phyloP scores from a whole-genome alignment of 352 stramenopile genomes.

The Phytophthora brassicae region DNA sequence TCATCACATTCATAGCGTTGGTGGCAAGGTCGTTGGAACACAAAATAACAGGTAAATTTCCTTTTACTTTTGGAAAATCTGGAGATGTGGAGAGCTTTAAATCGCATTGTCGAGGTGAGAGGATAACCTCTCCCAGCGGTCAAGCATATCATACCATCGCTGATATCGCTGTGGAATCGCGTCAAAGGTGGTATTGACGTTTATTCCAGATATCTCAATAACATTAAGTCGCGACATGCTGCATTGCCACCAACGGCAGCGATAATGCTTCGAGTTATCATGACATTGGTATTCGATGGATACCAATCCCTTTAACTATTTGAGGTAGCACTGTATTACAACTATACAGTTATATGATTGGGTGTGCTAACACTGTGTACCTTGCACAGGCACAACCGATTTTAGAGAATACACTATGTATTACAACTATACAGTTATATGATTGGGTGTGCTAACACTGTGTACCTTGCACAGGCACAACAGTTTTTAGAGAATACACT shows the following conservation, averaged over 20 bases:
- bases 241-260: background rate
- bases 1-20: slow-evolving; percentile 2
- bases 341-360: background rate
- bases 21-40: background rate
- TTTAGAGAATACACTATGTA: background rate
- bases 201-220: slow-evolving; percentile 7
- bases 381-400: background rate
- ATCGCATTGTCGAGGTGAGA: background rate
- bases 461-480: background rate
- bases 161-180: slow-evolving; percentile 3
- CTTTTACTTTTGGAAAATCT: slow-evolving; percentile 3
- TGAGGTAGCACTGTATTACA: slow-evolving; percentile 1
- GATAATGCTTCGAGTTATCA: slow-evolving; percentile 2
- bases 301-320: slow-evolving; percentile 2
- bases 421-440: background rate
- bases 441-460: background rate
- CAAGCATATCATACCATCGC: slow-evolving; percentile 1
- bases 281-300: slow-evolving; percentile 1
- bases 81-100: background rate
- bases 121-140: background rate
- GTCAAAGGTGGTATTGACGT: slow-evolving; percentile 9
- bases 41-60: slow-evolving; percentile 3
- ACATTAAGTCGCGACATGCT: slow-evolving; percentile 1
- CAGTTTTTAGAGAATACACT: background rate
- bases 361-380: background rate